Base-by-base conservation (phyloP, 2,329 filamentous ascomycete genomes). In the Gliomastix tumulicola region DNA sequence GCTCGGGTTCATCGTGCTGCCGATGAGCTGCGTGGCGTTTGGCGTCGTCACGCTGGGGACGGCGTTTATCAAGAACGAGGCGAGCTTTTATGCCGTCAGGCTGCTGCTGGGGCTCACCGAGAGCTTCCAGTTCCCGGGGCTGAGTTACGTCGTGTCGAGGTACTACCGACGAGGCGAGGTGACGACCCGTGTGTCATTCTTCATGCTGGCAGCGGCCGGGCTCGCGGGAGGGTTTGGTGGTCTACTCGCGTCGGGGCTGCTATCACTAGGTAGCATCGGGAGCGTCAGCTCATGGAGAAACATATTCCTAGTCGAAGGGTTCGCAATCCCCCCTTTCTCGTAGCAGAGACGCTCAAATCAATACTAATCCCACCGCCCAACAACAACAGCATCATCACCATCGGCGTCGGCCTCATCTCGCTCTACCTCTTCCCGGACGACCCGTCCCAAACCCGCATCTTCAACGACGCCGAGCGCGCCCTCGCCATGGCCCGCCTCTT, bases 281-380 rank as follows among this genome's bases (percentile, higher is more conserved):
- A 40, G 35, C 12, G 32, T 51, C 6, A 35, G 69, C 43, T 69
- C 63, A 0, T 75, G 71, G 71, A 63, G 69, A 41, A 74, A 74
- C 51, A 80, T 80, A 45, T 79, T 79, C 60, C 77, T 79, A 56
- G 78, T 80, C 41, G 75, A 79, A 49, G 76, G 41, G 27, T 48
- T 32, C 34, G 47, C 41, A n/a, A 18, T 39, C 41, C 10, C 9
- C 9, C 2, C 17, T 28, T 13, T n/a, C n/a, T n/a, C n/a, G n/a
- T n/a, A n/a, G n/a, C n/a, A n/a, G n/a, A n/a, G n/a, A n/a, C n/a
- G n/a, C n/a, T n/a, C n/a, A n/a, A n/a, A n/a, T n/a, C n/a, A n/a
- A 28, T 28, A 16, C 25, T 28, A 16, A 28, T n/a, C 11, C 11
- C 13, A n/a, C n/a, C n/a, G n/a, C n/a, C n/a, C n/a, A n/a, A n/a